These are phyloP conservation scores for Globisporangium irregulare DNA, from an alignment of 352 stramenopile species.

Conservation along the genomic window DNA sequence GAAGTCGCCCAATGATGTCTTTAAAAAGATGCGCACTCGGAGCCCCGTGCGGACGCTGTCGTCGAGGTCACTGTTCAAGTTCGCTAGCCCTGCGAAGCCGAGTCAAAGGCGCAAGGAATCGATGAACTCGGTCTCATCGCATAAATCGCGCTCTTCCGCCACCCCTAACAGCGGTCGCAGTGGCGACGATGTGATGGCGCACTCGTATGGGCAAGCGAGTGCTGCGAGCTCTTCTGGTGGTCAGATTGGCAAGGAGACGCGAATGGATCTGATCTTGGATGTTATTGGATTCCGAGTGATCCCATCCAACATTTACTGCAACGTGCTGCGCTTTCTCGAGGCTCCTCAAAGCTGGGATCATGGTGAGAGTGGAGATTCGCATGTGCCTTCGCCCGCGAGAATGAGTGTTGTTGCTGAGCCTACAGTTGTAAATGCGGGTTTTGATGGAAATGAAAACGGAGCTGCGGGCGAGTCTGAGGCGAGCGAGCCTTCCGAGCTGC, in stretches of 20 bases:
- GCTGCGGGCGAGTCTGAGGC: background rate
- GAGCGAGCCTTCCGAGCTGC: slow-evolving; percentile 17
- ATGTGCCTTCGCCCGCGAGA: background rate
- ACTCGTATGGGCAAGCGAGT: slow-evolving; percentile 10
- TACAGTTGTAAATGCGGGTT: background rate
- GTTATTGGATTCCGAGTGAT: slow-evolving; percentile 76
- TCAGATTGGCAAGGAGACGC: slow-evolving; percentile 29
- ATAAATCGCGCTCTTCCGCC: slow-evolving; percentile 10
- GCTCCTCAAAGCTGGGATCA: slow-evolving; percentile 21
- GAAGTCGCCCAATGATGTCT: slow-evolving; percentile 10
- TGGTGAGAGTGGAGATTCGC: slow-evolving; percentile 2
- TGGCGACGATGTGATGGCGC: slow-evolving; percentile 9
- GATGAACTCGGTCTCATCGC: slow-evolving; percentile 10
- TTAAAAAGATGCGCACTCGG: slow-evolving; percentile 11
- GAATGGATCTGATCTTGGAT: slow-evolving; percentile 69
- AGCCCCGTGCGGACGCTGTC: slow-evolving; percentile 32
- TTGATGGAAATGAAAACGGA: background rate
- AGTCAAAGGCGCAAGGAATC: slow-evolving; percentile 14
- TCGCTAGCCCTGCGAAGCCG: slow-evolving; percentile 15
- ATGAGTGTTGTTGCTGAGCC: background rate
- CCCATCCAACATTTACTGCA: slow-evolving; percentile 80
- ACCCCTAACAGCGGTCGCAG: slow-evolving; percentile 11
- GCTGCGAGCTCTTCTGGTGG: slow-evolving; percentile 3
- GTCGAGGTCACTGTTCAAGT: slow-evolving; percentile 32
- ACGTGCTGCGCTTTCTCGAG: slow-evolving; percentile 73